These are phyloP conservation scores for Heimioporus retisporus DNA, from an alignment of 1,284 basidiomycete genomes.

Conservation along the genomic window DNA sequence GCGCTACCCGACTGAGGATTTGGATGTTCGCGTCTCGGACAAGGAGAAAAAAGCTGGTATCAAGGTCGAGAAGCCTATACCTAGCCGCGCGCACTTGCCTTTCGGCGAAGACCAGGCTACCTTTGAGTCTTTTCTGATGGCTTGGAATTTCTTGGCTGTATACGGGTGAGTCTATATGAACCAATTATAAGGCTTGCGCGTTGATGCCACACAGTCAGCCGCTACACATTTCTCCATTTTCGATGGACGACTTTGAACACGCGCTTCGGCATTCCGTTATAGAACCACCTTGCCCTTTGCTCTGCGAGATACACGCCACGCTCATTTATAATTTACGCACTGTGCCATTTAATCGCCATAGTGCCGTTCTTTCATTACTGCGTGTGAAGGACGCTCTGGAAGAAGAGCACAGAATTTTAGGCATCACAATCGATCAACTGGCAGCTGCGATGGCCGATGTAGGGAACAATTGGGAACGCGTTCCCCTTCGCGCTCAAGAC, in stretches of 20 bases:
- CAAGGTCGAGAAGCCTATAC: constrained; percentile 75
- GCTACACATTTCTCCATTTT: constrained; percentile 90
- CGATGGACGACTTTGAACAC: constrained; percentile 94
- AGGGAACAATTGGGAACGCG: constrained; percentile 85
- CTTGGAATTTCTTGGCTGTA: constrained; percentile 94
- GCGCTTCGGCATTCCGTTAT: constrained; percentile 82
- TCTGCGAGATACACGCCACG: constrained; percentile 91
- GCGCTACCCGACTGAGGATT: constrained; percentile 88
- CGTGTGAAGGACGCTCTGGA: constrained; percentile 53
- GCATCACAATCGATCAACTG: constrained; percentile 69
- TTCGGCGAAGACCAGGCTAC: constrained; percentile 77
- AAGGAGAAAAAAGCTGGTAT: constrained; percentile 84
- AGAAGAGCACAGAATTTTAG: constrained; percentile 55
- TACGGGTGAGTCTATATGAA: constrained; percentile 75
- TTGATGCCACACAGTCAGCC: constrained; percentile 69
- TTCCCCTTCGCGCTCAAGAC: constrained; percentile 73
- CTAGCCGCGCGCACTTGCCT: constrained; percentile 73
- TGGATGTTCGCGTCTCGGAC: constrained; percentile 81
- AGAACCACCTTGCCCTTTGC: constrained; percentile 80
- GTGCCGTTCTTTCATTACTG: constrained; percentile 74
- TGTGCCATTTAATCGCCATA: constrained; percentile 75
- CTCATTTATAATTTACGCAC: constrained; percentile 93
- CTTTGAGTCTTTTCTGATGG: constrained; percentile 89
- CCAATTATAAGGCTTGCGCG: constrained; percentile 1
- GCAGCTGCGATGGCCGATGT: constrained; percentile 74